Conservation (phyloP, 129 eudicot genomes). For the Logfia minima region DNA sequence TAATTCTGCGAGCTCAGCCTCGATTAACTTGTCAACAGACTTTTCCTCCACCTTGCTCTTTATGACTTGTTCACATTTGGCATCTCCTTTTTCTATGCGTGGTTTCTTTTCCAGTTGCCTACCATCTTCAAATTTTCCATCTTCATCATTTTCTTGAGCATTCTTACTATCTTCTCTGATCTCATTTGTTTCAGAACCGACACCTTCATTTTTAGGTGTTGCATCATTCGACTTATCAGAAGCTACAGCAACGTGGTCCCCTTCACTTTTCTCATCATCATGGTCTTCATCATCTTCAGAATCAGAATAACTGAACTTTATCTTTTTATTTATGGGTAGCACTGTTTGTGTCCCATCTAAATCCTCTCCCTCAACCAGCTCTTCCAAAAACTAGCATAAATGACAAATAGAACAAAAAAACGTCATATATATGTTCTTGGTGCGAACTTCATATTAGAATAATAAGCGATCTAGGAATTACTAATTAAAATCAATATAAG, state of each 20-base stretch:
- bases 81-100: constrained; percentile 38
- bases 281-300: constrained; percentile 55
- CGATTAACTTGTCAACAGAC: constrained; percentile 83
- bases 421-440: neutral
- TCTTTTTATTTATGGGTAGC: constrained; percentile 62
- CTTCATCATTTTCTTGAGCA: constrained; percentile 7
- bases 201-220: constrained; percentile 15
- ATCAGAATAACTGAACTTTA: constrained; percentile 71
- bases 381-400: constrained; percentile 70
- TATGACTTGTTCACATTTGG: constrained; percentile 31
- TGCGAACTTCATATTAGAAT: neutral
- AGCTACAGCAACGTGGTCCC: constrained; percentile 35
- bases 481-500: neutral
- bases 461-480: constrained; percentile 3
- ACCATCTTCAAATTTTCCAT: constrained; percentile 36
- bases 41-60: constrained; percentile 42
- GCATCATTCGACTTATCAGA: constrained; percentile 17
- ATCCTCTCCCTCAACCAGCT: constrained; percentile 61
- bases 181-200: constrained; percentile 27
- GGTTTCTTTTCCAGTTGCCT: constrained; percentile 70
- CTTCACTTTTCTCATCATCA: constrained; percentile 33
- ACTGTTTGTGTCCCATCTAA: constrained; percentile 30
- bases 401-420: neutral
- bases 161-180: constrained; percentile 30
- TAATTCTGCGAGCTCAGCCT: constrained; percentile 80